Conservation (phyloP, 2,329 filamentous ascomycete genomes). For the Colletotrichum zoysiae region DNA sequence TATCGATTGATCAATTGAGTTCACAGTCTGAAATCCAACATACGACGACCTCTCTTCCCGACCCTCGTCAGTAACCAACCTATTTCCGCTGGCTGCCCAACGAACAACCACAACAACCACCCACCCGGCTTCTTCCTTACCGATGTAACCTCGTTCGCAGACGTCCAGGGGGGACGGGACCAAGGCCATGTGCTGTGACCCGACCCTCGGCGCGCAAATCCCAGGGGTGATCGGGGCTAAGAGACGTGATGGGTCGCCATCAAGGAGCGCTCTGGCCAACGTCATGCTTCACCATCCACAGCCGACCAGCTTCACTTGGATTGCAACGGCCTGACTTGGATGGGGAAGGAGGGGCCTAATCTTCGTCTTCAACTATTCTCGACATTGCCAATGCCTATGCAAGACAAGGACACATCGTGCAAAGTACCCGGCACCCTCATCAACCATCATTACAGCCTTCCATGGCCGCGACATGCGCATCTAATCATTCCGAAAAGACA, state of each 20-base stretch:
- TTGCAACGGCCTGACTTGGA: neutral
- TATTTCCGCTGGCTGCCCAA: no score
- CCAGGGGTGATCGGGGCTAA: neutral
- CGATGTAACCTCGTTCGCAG: constrained; percentile 8
- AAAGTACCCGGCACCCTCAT: no score
- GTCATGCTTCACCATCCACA: constrained; percentile 3
- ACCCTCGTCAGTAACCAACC: neutral
- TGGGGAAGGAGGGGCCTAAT: neutral
- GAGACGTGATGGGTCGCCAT: neutral
- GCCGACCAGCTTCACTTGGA: no score
- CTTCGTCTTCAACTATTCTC: no score
- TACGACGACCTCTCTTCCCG: neutral
- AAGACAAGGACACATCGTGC: no score
- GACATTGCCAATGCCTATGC: no score
- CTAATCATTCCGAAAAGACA: neutral
- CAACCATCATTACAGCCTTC: neutral
- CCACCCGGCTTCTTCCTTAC: neutral
- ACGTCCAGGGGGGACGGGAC: neutral
- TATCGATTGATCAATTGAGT: neutral
- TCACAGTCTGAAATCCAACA: neutral
- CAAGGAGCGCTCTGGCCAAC: constrained; percentile 17
- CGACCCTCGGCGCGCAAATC: neutral
- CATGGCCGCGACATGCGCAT: neutral
- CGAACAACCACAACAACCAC: neutral
- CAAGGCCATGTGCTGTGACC: constrained; percentile 16